Evolutionary conservation across 139 green algal genomes (phyloP), one percentile per base, ranked within the genome.

Genomic region (Ettlia oleoabundans): DNA sequence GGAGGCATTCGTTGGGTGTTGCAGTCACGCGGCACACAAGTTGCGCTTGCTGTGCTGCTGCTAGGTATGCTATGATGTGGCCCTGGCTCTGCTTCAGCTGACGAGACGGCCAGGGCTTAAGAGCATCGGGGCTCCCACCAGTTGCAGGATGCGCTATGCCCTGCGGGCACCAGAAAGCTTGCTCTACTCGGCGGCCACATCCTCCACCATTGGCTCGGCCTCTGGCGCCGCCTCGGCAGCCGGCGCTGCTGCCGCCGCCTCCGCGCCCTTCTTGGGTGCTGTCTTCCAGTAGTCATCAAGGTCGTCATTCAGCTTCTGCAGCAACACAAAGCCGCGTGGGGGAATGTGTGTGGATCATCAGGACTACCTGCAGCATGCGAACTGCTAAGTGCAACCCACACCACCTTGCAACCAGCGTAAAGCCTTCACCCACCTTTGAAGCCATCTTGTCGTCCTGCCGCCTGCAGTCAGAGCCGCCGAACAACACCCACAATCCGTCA

Each of bases 201-300:
- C 61, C 33, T 76, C 82, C 35, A 30, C 79, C 21, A 52, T 38
- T 41, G 77, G 62, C 24, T 26, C 40, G 26, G 26, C 52, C 52
- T 72, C 58, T 26, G 52, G 26, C 35, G 66, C 74, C 18, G 53
- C 42, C 22, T 51, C 42, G 13, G 55, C 52, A 32, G 38, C 52
- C 43, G 37, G 40, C 19, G 30, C 71, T 26, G 75, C 81, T 19
- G 58, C 58, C 1, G 58, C 55, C 33, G 58, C 64, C 28, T 37
- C 33, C 2, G 52, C 71, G 26, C 63, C 52, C 71, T 82, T 80
- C 62, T 86, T 66, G 1, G 58, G 37, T 3, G 51, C 77, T 1
- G 30, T 58, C 37, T 84, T 69, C 70, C 82, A 88, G 65, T 88
- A 88, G 15, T 83, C 73, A 65, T 88, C 84, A 72, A 88, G 63